Conservation (phyloP, 2,329 filamentous ascomycete species). For the Metarhizium guizhouense region DNA sequence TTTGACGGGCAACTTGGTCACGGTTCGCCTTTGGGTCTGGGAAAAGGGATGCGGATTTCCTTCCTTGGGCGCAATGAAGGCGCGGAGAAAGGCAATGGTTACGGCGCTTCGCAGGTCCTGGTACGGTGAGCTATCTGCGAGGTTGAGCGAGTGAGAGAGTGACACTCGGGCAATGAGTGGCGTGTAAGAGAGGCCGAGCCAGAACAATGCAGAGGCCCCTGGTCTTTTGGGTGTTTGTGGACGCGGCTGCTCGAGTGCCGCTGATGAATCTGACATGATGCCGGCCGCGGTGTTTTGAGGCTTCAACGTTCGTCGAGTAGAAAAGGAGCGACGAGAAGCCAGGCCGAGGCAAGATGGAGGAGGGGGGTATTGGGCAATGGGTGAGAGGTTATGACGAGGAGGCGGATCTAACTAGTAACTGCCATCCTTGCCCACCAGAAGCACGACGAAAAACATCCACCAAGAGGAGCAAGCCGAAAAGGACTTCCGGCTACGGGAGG, state of each 20-base stretch:
- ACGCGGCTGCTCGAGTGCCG: neutral
- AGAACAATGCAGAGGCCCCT: neutral
- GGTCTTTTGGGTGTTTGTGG: neutral
- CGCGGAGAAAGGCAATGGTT: conserved; percentile 62
- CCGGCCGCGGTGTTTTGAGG: neutral
- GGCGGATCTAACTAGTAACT: no score
- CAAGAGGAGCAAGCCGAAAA: no score
- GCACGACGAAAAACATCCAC: no score
- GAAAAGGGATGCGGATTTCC: conserved; percentile 42
- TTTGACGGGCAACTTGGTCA: conserved; percentile 59
- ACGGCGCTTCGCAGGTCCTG: conserved; percentile 72
- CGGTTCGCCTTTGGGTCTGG: conserved; percentile 53
- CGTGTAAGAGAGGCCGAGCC: conserved; percentile 50
- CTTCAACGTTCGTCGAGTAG: no score
- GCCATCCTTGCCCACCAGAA: no score
- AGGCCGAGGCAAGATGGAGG: neutral
- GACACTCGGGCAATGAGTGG: conserved; percentile 40
- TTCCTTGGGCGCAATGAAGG: conserved; percentile 37
- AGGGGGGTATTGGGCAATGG: neutral
- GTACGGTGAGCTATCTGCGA: conserved; percentile 64
- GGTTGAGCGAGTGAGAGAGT: conserved; percentile 53
- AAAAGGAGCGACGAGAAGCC: neutral
- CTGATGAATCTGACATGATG: conserved; percentile 1
- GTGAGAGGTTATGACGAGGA: no score
- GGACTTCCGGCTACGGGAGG: no score